Percentiles rank a stretch among this genome's conserved stretches.
phyloP scores from a whole-genome alignment of 768 basidiomycete genomes.

The Pisolithus albus region DNA sequence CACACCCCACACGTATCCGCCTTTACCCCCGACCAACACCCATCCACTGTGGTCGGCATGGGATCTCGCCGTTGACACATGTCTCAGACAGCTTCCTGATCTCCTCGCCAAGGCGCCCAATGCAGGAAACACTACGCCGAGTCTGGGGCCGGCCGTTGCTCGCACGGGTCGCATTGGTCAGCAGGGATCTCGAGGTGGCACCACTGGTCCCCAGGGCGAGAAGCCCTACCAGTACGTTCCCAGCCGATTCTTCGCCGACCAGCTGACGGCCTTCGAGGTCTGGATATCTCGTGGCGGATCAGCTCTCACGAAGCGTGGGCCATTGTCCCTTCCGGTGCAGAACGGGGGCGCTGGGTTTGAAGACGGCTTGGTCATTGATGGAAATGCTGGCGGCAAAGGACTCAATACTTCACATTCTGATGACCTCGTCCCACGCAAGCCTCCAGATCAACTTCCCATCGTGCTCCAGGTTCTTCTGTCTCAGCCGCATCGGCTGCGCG shows the following conservation, averaged over 20 bases:
- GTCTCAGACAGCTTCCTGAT: slow-evolving; percentile 87
- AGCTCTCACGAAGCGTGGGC: slow-evolving; percentile 70
- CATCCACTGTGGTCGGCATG: slow-evolving; percentile 95
- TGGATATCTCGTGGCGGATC: slow-evolving; percentile 96
- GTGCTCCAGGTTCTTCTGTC: slow-evolving; percentile 96
- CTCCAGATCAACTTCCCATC: slow-evolving; percentile 95
- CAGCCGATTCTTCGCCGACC: slow-evolving; percentile 91
- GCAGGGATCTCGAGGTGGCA: slow-evolving; percentile 18
- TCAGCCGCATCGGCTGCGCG: slow-evolving; percentile 90
- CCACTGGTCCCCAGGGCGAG: slow-evolving; percentile 22
- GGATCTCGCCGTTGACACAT: slow-evolving; percentile 95
- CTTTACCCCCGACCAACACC: slow-evolving; percentile 92
- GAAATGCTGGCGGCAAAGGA: slow-evolving; percentile 11
- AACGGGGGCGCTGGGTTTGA: slow-evolving; percentile 29
- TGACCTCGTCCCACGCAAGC: slow-evolving; percentile 74
- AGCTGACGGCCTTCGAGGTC: slow-evolving; percentile 94
- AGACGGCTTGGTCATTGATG: slow-evolving; percentile 8
- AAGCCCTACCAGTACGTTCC: slow-evolving; percentile 71
- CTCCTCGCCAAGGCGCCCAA: slow-evolving; percentile 45
- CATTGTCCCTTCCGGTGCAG: slow-evolving; percentile 58
- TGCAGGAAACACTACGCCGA: slow-evolving; percentile 14
- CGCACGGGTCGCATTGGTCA: slow-evolving; percentile 13
- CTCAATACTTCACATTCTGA: slow-evolving; percentile 11
- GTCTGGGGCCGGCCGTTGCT: slow-evolving; percentile 11
- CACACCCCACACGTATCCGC: slow-evolving; percentile 88